Base-by-base conservation (phyloP, 83 land plant species). In the Picea mariana region DNA sequence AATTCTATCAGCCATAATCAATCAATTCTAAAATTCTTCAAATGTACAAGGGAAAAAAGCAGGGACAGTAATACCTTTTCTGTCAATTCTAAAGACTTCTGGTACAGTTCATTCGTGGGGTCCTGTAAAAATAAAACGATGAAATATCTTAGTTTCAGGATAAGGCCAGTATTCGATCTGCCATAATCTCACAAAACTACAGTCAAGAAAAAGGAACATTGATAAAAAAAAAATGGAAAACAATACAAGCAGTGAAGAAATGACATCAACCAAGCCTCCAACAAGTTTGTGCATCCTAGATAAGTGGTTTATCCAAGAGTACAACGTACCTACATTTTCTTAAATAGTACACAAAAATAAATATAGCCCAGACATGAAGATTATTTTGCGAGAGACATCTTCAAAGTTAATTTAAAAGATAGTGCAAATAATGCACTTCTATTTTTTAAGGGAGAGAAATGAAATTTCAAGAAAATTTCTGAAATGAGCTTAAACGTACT, bases 51-150 rank as follows among this genome's bases (percentile, higher is more conserved):
- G 75, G 1, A 40, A 40, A 42, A 20, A 18, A 6, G 7, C 13
- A 72, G 23, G 64, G 60, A 81, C 26, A 47, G 60, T 13, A 80
- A n/a, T 72, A 84, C 86, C 86, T 81, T 81, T 26, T 69, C 62
- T 40, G 86, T 55, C 83, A 84, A 24, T 47, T 84, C 86, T 59
- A 84, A 26, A 7, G 86, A 80, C 63, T 84, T 84, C 55, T 55
- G 26, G 40, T 84, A 84, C 69, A 84, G 8, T 26, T 84, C 86
- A 81, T 84, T 84, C 1, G 21, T 62, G 9, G 86, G 86, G 11
- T 84, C 86, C 86, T 84, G 76, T 79, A 84, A 65, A 44, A 62
- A 59, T 13, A 1, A 71, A 18, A 18, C 5, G 75, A 9, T 18
- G 12, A 27, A 27, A 47, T 71, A 71, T 20, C 23, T 71, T 71